phyloP scores from a whole-genome alignment of 2,329 filamentous ascomycete species.

The Microthyrium microscopicum region DNA sequence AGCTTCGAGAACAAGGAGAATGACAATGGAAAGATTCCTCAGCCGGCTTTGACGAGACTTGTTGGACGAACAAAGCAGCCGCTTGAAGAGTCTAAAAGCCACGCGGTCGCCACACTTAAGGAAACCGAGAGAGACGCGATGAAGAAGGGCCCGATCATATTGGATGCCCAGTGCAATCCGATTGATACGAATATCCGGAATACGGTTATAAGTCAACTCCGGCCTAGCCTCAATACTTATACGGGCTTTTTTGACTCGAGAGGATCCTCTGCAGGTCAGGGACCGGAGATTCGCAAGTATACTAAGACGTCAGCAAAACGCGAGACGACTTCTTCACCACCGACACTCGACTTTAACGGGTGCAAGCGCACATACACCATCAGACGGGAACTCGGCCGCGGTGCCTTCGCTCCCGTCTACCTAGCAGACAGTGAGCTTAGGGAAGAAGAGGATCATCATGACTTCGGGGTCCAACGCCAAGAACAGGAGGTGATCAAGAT shows the following conservation, averaged over 20 bases:
- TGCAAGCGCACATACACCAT: constrained; percentile 55
- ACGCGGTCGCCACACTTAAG: constrained; percentile 1
- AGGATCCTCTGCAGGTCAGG: constrained; percentile 45
- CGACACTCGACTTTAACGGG: constrained; percentile 51
- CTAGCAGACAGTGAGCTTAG: constrained; percentile 59
- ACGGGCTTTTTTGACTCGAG: constrained; percentile 64
- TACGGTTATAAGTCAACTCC: constrained; percentile 56
- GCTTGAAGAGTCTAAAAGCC: neutral
- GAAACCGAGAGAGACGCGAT: constrained; percentile 14
- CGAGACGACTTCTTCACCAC: constrained; percentile 46
- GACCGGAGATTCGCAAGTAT: constrained; percentile 65
- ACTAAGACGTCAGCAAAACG: constrained; percentile 48
- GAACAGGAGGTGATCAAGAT: constrained; percentile 79
- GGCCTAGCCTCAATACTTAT: constrained; percentile 59
- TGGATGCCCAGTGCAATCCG: constrained; percentile 75
- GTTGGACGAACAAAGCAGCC: neutral
- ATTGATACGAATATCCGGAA: constrained; percentile 60
- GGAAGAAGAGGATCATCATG: constrained; percentile 28
- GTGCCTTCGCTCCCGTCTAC: constrained; percentile 91
- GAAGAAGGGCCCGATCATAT: constrained; percentile 56
- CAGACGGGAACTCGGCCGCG: constrained; percentile 74
- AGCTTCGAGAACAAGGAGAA: constrained; percentile 35
- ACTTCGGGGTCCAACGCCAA: constrained; percentile 40
- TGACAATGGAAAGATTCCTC: constrained; percentile 25
- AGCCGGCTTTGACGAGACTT: constrained; percentile 1